These are phyloP conservation scores for Trichoderma oligosporum DNA, from an alignment of 2,329 filamentous ascomycete species.

Conservation along the genomic window DNA sequence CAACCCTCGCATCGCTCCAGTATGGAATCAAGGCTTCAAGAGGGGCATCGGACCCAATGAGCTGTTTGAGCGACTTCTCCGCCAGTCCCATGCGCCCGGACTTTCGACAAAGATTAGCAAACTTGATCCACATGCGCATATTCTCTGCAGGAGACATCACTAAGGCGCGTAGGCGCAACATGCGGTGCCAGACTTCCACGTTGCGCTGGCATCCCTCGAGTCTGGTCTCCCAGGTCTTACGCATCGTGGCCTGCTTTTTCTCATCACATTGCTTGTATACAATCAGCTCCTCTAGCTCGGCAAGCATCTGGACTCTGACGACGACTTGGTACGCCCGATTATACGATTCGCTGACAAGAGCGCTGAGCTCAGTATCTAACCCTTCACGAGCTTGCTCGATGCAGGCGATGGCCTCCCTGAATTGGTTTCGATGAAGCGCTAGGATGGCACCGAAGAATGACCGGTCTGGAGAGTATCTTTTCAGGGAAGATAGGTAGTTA, in stretches of 20 bases:
- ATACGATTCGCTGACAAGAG: slow-evolving; percentile 96
- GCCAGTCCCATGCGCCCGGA: slow-evolving; percentile 90
- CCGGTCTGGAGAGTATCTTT: slow-evolving; percentile 84
- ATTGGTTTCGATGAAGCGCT: slow-evolving; percentile 91
- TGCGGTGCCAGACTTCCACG: slow-evolving; percentile 96
- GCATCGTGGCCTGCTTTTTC: slow-evolving; percentile 86
- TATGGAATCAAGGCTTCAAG: slow-evolving; percentile 60
- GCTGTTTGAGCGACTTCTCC: slow-evolving; percentile 86
- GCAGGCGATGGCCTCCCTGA: slow-evolving; percentile 81
- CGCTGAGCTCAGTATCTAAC: slow-evolving; percentile 91
- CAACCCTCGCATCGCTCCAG: slow-evolving; percentile 44
- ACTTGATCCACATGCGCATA: slow-evolving; percentile 99
- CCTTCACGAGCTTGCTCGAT: slow-evolving; percentile 91
- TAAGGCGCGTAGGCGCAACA: slow-evolving; percentile 89
- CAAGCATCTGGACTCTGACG: slow-evolving; percentile 97
- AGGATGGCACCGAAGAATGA: slow-evolving; percentile 98
- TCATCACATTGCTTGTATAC: slow-evolving; percentile 92
- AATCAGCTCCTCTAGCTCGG: slow-evolving; percentile 96
- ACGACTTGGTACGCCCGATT: slow-evolving; percentile 97
- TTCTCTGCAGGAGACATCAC: slow-evolving; percentile 91
- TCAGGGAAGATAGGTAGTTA: slow-evolving; percentile 92
- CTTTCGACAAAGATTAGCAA: slow-evolving; percentile 95
- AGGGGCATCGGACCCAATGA: slow-evolving; percentile 70
- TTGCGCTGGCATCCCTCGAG: slow-evolving; percentile 94
- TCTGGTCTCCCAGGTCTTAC: slow-evolving; percentile 91